Base-by-base conservation (phyloP, 2,329 filamentous ascomycete genomes). In the Amphichorda felina region DNA sequence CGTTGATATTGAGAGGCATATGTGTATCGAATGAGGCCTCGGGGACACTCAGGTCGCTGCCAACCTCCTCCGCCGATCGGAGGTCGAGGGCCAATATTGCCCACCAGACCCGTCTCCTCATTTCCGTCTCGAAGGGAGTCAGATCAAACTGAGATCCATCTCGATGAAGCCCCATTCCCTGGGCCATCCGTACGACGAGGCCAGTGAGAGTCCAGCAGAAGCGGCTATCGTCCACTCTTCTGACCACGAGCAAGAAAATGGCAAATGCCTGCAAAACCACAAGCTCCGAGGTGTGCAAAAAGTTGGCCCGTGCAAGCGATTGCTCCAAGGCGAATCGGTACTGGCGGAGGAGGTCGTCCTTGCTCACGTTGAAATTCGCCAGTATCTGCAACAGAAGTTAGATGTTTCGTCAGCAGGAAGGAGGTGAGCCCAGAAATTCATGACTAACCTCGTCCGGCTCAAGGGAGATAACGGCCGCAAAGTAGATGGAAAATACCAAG, bases 401-500 rank as follows among this genome's bases (percentile, higher is more conserved):
- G 29, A 16, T 8, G 30, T 14, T 28, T 29, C 31, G 4, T n/a
- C n/a, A 14, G 4, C 4, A 18, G 6, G 8, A 38, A 15, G n/a
- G 6, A 6, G 21, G 6, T 10, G 10, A 6, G 10, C 21, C 6
- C 21, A 24, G 21, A 24, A 24, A 6, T 10, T 24, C 6, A 24
- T 6, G 10, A 10, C 41, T 44, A 46, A 74, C 77, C 56, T 76
- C 71, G 2, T 70, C 64, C n/a, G 73, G 64, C 24, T 73, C 70
- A 36, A 82, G 62, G 0, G 72, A 76, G 4, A 65, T 69, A 17
- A 77, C 63, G 4, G 72, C 69, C 2, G 64, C 63, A 33, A 69
- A 75, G 46, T 77, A 78, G 21, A 79, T 66, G 38, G 73, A 57
- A 46, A 82, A 82, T 46, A 80, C 64, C 9, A 84, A 54, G 1